Base-by-base conservation (phyloP, 768 basidiomycete genomes). In the Boletus reticulatus region DNA sequence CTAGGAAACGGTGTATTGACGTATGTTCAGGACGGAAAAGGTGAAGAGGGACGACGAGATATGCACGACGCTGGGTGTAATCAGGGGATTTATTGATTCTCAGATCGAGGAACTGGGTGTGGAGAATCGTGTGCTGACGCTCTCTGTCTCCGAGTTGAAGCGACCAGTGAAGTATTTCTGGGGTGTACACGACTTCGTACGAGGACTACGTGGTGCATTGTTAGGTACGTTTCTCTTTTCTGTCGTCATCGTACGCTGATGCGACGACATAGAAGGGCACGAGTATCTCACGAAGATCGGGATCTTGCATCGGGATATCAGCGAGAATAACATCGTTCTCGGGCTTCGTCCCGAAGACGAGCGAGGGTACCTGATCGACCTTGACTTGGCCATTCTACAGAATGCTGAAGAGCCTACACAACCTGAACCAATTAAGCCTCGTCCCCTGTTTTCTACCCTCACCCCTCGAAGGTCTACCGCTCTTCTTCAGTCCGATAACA, bases 311-410 rank as follows among this genome's bases (percentile, higher is more conserved):
- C 39, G 46, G 4, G 39, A 53, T 6, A 36, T 54, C 32, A 48
- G 32, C 38, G 52, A 47, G 39, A 46, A 53, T 11, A 47, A 53
- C 11, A 54, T 54, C 7, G 24, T 43, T 20, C 41, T 49, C 1
- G 46, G 38, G 0, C 9, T 53, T n/a, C 16, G 29, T 41, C 53
- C 46, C 24, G 19, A 27, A 12, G 38, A 48, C 10, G 31, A 48
- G 29, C 31, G 57, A 36, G 72, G 70, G 1, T 74, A 69, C 39
- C 19, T 73, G 45, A 72, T 61, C n/a, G 73, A 73, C 48, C 49
- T 73, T 4, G 70, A 75, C 24, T 54, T 57, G 57, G 57, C 55
- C 6, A 53, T 56, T 1, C 17, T 44, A 3, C 53, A 52, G 43
- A 43, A 43, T 34, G 43, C 38, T 8, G 48, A 53, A 5, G 27